Base-by-base conservation (phyloP, 768 basidiomycete species). In the Kwoniella heveanensis region DNA sequence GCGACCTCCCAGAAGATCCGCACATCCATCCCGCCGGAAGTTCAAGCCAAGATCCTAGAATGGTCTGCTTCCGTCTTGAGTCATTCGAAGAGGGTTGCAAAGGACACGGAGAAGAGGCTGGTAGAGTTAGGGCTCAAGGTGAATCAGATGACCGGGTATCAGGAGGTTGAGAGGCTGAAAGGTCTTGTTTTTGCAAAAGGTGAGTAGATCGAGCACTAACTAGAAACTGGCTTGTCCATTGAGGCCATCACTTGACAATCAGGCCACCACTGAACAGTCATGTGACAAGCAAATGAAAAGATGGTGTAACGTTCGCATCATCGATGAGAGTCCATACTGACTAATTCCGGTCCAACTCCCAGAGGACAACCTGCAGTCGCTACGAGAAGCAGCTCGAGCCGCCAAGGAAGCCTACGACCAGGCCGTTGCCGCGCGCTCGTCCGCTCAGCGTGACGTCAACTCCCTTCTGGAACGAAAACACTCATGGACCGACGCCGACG, bases 381-480 rank as follows among this genome's bases (percentile, higher is more conserved):
- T 88, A 3, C 86, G 93, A 21, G 81, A 84, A 52, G 86, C 85
- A 5, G 88, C 93, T 0, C 83, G 86, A 44, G 79, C 83, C 32
- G 88, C 92, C 5, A 98, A 98, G 81, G 74, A 78, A 7, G 84
- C 86, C 4, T 88, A 94, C 72, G 90, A 91, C 60, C 80, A 84
- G 59, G 90, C 93, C 0, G 90, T 94, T n/a, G 76, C 85, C 12
- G 83, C 86, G 70, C 88, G 94, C 5, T 88, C 91, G 9, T 84
- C 87, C 48, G 91, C 91, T 3, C 95, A 99, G 78, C 87, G 90
- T n/a, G 90, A 95, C 79, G 91, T 96, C 56, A 98, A 97, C 80
- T 90, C 94, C 76, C 86, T 99, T 2, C 82, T 98, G 17, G 90
- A 92, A 78, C 91, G 96, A 63, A 98, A 98, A 82, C 89, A 89